A percentile compares a stretch with the other conserved stretches of the same genome.
These are phyloP conservation scores for Mortierella polycephala DNA, from an alignment of 371 early-diverging fungal species.

Conservation along the genomic window DNA sequence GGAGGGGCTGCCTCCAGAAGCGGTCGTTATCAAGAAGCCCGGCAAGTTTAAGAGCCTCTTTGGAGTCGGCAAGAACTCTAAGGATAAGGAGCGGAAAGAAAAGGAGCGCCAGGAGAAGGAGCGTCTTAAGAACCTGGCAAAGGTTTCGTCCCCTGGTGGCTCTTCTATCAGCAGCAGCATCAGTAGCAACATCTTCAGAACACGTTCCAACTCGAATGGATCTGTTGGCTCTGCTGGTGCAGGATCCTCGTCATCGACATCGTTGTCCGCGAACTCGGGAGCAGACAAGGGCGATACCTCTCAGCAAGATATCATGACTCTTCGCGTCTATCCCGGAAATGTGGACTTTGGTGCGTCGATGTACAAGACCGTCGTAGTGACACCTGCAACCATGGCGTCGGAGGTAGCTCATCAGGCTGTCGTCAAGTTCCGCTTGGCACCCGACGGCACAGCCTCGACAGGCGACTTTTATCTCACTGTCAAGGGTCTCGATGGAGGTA, in stretches of 20 bases:
- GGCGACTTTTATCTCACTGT: slow-evolving; percentile 62
- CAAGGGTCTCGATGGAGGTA: slow-evolving; percentile 70
- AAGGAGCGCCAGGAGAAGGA: slow-evolving; percentile 47
- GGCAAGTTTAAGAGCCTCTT: slow-evolving; percentile 55
- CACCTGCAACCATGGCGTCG: slow-evolving; percentile 59
- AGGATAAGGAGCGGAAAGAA: slow-evolving; percentile 52
- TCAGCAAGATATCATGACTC: slow-evolving; percentile 36
- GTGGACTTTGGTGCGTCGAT: slow-evolving; percentile 59
- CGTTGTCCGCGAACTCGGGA: not conserved
- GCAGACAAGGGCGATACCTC: slow-evolving; percentile 10
- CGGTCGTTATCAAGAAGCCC: slow-evolving; percentile 38
- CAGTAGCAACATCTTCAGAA: slow-evolving; percentile 28
- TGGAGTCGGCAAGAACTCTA: slow-evolving; percentile 48
- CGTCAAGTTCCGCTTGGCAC: slow-evolving; percentile 59
- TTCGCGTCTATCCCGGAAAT: slow-evolving; percentile 66
- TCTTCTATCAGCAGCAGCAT: slow-evolving; percentile 8
- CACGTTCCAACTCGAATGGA: slow-evolving; percentile 49
- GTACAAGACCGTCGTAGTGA: slow-evolving; percentile 61
- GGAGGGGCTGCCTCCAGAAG: slow-evolving; percentile 30
- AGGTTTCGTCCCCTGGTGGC: not conserved
- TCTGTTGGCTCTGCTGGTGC: slow-evolving; percentile 22
- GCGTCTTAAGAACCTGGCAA: slow-evolving; percentile 29
- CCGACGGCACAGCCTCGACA: slow-evolving; percentile 53
- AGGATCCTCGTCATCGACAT: slow-evolving; percentile 4
- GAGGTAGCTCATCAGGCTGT: slow-evolving; percentile 65